Evolutionary conservation across 495 filamentous ascomycete species (phyloP), one percentile per base, ranked within the genome.

Genomic region (Aspergillus haitiensis): DNA sequence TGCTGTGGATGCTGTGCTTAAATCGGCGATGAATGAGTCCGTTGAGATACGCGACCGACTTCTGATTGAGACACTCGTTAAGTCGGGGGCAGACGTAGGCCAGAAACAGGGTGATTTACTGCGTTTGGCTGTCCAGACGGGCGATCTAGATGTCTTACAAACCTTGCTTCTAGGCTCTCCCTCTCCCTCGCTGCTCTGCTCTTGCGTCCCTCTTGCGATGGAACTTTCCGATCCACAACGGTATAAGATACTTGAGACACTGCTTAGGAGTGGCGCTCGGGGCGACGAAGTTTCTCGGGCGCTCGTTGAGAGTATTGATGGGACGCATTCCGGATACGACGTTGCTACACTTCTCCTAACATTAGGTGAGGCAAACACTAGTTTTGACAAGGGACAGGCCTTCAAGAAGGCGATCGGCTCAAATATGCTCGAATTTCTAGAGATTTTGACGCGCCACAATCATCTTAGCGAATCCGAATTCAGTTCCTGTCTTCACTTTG

Each of bases 381-480:
- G 39, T 16, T 60, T 53, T 34, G 39, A 39, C 1, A 39, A 40
- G 3, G 58, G 58, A 31, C 40, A 40, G 40, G 40, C 50, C 3
- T 60, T 60, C 50, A 60, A 60, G 18, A 54, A 40, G 18, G 50
- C 58, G 11, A 48, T 60, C 16, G 16, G 11, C 5, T 60, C 42
- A 0, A 48, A 18, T 10, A 54, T 39, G 13, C 35, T 60, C 32
- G 50, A 49, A 2, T 54, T 52, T 42, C 40, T 60, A 3, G 58
- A 60, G 31, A 50, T 60, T 7, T 42, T 60, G n/a, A 34, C 31
- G 2, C 58, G 54, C 12, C 52, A 60, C 40, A 60, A 60, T 35
- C 50, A 60, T 21, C 40, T 60, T 11, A 21, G 2, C 8, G 50
- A 53, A 7, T 15, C 50, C 9, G 58, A 60, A 11, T 60, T 60